A percentile compares a stretch with the other conserved stretches of the same genome.
Evolutionary conservation across 768 basidiomycete genomes (phyloP).

Genomic region (Lactarius deliciosus): DNA sequence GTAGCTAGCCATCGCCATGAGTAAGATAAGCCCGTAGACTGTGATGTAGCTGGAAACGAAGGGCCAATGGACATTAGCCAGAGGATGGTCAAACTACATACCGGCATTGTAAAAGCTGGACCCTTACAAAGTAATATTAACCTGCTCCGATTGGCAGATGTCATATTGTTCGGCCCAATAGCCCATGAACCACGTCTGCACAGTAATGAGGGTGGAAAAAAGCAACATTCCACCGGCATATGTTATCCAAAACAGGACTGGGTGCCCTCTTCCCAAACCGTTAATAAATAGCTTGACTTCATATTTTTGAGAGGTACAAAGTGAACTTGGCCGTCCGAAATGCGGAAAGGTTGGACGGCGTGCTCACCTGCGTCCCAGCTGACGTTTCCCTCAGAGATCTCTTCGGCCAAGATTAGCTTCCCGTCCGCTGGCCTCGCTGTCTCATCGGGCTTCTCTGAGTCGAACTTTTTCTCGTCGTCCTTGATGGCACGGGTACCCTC

Average conservation of each 20-base stretch:
- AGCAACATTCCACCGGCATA: constrained; percentile 30
- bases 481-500: constrained; percentile 32
- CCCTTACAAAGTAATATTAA: constrained; percentile 39
- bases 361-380: constrained; percentile 46
- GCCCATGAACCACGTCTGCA: constrained; percentile 46
- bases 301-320: constrained; percentile 12
- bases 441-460: constrained; percentile 28
- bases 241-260: constrained; percentile 37
- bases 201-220: constrained; percentile 30
- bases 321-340: constrained; percentile 6
- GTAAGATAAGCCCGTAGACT: constrained; percentile 42
- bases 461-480: constrained; percentile 34
- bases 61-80: not conserved
- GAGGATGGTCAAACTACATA: too few species aligned
- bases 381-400: constrained; percentile 59
- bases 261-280: constrained; percentile 32
- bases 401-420: constrained; percentile 63
- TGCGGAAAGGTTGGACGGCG: not conserved
- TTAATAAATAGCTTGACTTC: constrained; percentile 37
- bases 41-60: constrained; percentile 46
- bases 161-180: constrained; percentile 47
- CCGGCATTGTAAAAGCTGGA: not conserved
- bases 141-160: constrained; percentile 35
- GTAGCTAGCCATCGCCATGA: constrained; percentile 38
- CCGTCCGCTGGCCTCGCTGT: constrained; percentile 40